phyloP scores from a whole-genome alignment of 495 filamentous ascomycete genomes.

The Aspergillus sclerotiicarbonarius region DNA sequence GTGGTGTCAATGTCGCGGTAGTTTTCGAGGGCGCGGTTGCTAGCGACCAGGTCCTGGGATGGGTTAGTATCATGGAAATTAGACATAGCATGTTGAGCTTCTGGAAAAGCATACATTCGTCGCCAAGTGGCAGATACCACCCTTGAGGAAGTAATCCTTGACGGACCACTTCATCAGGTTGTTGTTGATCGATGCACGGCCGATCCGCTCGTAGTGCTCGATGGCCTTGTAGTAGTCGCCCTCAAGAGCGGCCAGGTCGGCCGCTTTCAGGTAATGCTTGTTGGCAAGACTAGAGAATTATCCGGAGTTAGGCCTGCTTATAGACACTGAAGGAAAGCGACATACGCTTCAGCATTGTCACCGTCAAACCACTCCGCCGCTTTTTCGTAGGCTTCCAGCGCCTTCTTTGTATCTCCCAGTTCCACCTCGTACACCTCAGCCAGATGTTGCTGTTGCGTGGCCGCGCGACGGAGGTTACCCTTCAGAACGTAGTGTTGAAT shows the following conservation, averaged over 20 bases:
- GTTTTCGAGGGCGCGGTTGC: slow-evolving; percentile 71
- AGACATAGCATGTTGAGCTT: background rate
- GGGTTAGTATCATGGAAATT: slow-evolving; percentile 3
- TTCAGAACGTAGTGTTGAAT: slow-evolving; percentile 77
- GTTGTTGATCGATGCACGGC: slow-evolving; percentile 66
- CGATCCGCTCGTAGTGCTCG: slow-evolving; percentile 77
- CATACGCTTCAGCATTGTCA: slow-evolving; percentile 83
- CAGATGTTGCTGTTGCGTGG: slow-evolving; percentile 80
- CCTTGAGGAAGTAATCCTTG: slow-evolving; percentile 91
- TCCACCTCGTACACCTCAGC: slow-evolving; percentile 81
- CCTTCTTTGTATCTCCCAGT: slow-evolving; percentile 69
- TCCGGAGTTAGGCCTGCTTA: slow-evolving; percentile 1
- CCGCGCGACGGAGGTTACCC: slow-evolving; percentile 85
- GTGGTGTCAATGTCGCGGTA: slow-evolving; percentile 79
- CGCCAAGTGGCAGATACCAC: slow-evolving; percentile 78
- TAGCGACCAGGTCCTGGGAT: slow-evolving; percentile 64
- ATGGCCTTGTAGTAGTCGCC: slow-evolving; percentile 78
- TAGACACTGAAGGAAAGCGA: background rate
- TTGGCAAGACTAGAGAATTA: slow-evolving; percentile 65
- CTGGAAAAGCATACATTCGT: slow-evolving; percentile 49
- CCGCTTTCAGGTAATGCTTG: slow-evolving; percentile 84
- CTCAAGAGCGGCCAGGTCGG: slow-evolving; percentile 78
- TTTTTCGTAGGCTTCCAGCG: slow-evolving; percentile 73
- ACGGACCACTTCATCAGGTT: slow-evolving; percentile 87
- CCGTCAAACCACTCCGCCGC: slow-evolving; percentile 85